phyloP scores from a whole-genome alignment of 345 rosid genomes.

The Hibiscus tridactylites region DNA sequence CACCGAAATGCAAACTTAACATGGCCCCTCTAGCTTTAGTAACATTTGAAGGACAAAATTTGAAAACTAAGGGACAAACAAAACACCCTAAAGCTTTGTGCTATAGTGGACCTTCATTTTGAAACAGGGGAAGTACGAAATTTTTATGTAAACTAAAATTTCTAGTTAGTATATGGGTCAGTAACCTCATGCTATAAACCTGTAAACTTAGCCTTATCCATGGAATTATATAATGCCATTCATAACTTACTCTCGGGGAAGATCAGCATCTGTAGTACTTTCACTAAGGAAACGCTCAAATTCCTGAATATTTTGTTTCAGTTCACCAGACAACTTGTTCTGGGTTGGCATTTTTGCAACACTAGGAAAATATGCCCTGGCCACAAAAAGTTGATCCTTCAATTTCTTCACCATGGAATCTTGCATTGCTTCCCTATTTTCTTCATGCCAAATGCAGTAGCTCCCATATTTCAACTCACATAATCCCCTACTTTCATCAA shows the following conservation, averaged over 20 bases:
- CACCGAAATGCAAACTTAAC: neutral
- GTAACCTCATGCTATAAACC: neutral
- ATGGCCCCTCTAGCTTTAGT: neutral
- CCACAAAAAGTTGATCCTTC: conserved; percentile 55
- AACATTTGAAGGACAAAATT: neutral
- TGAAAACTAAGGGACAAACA: neutral
- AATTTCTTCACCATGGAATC: conserved; percentile 43
- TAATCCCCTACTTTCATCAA: conserved; percentile 38
- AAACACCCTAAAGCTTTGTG: neutral
- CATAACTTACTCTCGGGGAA: conserved; percentile 70
- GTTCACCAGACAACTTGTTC: conserved; percentile 60
- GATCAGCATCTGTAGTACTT: conserved; percentile 29
- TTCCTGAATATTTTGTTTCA: conserved; percentile 84
- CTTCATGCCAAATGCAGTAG: conserved; percentile 84
- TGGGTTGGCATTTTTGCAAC: conserved; percentile 79
- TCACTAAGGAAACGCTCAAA: neutral
- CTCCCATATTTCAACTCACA: conserved; percentile 37
- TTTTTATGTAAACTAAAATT: neutral
- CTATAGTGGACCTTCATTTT: neutral
- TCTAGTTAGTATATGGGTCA: neutral
- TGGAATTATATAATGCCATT: neutral
- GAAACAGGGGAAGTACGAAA: neutral
- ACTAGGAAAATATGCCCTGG: conserved; percentile 90
- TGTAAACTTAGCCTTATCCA: conserved; percentile 3
- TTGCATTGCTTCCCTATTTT: conserved; percentile 71